Evolutionary conservation across 352 stramenopile species (phyloP).

Genomic region (Phytopythium cucurbitacearum): DNA sequence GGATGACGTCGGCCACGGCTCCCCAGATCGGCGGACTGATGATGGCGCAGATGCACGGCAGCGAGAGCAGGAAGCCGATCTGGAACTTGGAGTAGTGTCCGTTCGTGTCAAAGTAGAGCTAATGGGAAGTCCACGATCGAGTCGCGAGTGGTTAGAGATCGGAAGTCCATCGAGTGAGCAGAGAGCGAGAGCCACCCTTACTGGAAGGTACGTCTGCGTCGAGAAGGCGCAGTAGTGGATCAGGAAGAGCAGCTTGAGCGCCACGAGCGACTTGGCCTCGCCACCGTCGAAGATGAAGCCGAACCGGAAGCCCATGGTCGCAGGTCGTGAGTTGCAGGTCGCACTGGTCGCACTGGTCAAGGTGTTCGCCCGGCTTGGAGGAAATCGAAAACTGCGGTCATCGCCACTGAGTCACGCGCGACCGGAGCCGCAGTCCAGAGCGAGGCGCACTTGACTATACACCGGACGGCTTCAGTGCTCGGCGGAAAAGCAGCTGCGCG

Average conservation of each 20-base stretch:
- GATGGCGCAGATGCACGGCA: constrained; percentile 70
- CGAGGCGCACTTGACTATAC: background rate
- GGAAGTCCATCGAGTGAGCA: background rate
- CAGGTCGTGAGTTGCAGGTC: background rate
- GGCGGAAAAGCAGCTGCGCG: background rate
- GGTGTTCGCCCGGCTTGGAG: background rate
- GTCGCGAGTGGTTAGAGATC: background rate
- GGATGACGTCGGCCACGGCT: constrained; percentile 48
- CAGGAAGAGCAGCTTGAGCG: constrained; percentile 71
- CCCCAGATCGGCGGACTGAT: constrained; percentile 66
- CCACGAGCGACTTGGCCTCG: constrained; percentile 51
- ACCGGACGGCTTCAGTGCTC: background rate
- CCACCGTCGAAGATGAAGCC: constrained; percentile 57
- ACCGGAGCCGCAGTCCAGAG: background rate
- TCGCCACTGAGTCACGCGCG: background rate
- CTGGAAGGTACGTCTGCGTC: constrained; percentile 26
- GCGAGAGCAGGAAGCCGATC: constrained; percentile 63
- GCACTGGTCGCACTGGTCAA: background rate
- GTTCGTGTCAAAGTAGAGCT: constrained; percentile 53
- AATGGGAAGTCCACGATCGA: background rate
- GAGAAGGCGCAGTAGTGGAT: constrained; percentile 69
- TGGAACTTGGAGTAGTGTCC: constrained; percentile 67
- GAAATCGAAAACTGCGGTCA: constrained; percentile 1
- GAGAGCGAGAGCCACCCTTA: background rate
- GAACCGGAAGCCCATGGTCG: constrained; percentile 20